These are phyloP conservation scores for Coprinopsis marcescibilis DNA, from an alignment of 768 basidiomycete species.

Conservation along the genomic window DNA sequence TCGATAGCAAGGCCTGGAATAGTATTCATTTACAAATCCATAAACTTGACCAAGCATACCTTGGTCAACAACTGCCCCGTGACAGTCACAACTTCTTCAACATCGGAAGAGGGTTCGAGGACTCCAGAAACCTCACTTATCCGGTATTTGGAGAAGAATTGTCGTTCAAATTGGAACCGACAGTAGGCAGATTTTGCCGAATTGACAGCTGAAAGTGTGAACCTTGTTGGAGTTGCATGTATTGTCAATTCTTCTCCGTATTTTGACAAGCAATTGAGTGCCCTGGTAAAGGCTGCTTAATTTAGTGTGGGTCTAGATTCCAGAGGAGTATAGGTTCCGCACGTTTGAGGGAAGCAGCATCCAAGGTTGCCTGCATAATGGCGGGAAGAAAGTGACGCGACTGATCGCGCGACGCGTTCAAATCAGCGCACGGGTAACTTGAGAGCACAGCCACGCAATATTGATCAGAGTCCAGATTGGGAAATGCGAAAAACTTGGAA, in stretches of 20 bases:
- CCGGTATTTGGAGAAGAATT: constrained; percentile 67
- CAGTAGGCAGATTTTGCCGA: constrained; percentile 79
- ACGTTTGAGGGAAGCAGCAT: constrained; percentile 51
- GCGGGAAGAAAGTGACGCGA: neutral
- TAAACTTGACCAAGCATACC: constrained; percentile 30
- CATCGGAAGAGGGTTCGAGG: constrained; percentile 20
- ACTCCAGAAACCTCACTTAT: constrained; percentile 24
- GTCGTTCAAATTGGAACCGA: constrained; percentile 61
- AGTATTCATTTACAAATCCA: constrained; percentile 4
- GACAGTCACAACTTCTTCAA: constrained; percentile 36
- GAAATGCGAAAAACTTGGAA: neutral
- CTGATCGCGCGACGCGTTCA: neutral
- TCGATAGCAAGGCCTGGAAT: constrained; percentile 58
- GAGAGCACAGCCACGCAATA: neutral
- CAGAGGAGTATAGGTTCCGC: constrained; percentile 16
- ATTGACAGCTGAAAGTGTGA: constrained; percentile 72
- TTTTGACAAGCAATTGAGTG: constrained; percentile 69
- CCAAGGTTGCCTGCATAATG: constrained; percentile 65
- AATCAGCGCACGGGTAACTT: too few relatives aligned
- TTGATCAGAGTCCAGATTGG: neutral
- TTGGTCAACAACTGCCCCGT: constrained; percentile 68
- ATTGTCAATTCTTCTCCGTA: constrained; percentile 80
- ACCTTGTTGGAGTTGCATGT: constrained; percentile 51
- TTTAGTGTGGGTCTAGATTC: constrained; percentile 10
- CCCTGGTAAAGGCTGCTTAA: constrained; percentile 62